Conservation (phyloP, 768 basidiomycete genomes). For the Tremella fuciformis region DNA sequence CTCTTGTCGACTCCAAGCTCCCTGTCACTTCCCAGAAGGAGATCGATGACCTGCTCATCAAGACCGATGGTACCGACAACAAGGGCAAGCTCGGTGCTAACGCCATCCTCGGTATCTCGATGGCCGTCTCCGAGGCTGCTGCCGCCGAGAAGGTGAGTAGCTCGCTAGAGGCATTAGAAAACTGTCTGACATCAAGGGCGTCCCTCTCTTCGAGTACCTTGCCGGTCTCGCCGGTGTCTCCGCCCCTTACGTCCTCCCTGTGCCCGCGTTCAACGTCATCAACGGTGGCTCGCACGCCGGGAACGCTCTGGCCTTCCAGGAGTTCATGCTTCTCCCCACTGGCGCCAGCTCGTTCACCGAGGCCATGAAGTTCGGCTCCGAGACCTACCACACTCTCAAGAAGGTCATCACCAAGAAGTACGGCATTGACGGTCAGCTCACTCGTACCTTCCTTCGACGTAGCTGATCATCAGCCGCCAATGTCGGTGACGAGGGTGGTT, state of each 20-base stretch:
- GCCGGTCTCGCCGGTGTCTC: slow-evolving; percentile 94
- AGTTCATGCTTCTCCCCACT: slow-evolving; percentile 98
- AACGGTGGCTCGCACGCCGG: slow-evolving; percentile 99
- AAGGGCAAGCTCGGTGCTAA: slow-evolving; percentile 99
- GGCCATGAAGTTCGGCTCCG: slow-evolving; percentile 95
- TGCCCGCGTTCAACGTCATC: slow-evolving; percentile 97
- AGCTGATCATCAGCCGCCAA: slow-evolving; percentile 69
- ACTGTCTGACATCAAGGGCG: slow-evolving; percentile 54
- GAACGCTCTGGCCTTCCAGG: slow-evolving; percentile 99
- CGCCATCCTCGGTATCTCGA: slow-evolving; percentile 97
- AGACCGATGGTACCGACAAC: slow-evolving; percentile 94
- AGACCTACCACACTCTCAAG: slow-evolving; percentile 97
- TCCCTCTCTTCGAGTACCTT: slow-evolving; percentile 94
- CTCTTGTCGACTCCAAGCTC: slow-evolving; percentile 76
- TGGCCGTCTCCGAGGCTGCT: slow-evolving; percentile 88
- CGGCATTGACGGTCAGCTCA: slow-evolving; percentile 89
- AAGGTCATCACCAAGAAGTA: slow-evolving; percentile 99
- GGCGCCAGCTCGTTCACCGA: slow-evolving; percentile 88
- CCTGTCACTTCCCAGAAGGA: slow-evolving; percentile 87
- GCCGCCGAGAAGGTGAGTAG: slow-evolving; percentile 74
- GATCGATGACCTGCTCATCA: slow-evolving; percentile 96
- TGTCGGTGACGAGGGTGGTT: slow-evolving; percentile 99
- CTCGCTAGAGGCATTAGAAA: not conserved
- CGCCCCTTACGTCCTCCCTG: slow-evolving; percentile 85
- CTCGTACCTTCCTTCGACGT: no score